Percentiles rank a stretch among this genome's conserved stretches.
These are phyloP conservation scores for Russula sp. DNA, from an alignment of 768 basidiomycete species.

Conservation along the genomic window DNA sequence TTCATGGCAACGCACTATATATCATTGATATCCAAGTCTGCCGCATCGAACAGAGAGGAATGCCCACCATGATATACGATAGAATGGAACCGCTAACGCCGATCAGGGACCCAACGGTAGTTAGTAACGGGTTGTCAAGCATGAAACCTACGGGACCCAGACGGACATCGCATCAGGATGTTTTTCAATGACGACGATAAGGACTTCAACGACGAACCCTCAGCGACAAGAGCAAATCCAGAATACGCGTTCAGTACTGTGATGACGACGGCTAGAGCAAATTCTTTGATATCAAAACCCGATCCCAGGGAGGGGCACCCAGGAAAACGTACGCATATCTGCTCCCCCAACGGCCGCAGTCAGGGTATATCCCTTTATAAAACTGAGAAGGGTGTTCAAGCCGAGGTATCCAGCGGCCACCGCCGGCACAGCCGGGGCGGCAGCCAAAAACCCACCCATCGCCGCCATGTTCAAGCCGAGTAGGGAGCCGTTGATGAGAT, in stretches of 20 bases:
- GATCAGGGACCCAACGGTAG: constrained; percentile 79
- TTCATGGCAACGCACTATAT: constrained; percentile 87
- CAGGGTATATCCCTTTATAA: constrained; percentile 80
- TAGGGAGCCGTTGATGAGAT: constrained; percentile 65
- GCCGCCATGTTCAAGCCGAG: constrained; percentile 63
- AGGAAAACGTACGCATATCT: constrained; percentile 70
- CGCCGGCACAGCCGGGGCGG: constrained; percentile 60
- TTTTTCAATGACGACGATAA: background rate
- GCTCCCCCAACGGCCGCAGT: constrained; percentile 91
- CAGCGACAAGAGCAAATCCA: constrained; percentile 85
- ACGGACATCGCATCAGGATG: background rate
- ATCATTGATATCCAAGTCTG: constrained; percentile 9
- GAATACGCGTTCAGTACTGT: constrained; percentile 89
- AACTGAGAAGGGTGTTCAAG: constrained; percentile 67
- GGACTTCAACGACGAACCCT: constrained; percentile 40
- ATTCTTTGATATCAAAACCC: background rate
- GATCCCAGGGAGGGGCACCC: background rate
- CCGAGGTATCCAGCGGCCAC: constrained; percentile 75
- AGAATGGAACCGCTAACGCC: constrained; percentile 88
- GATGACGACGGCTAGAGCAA: constrained; percentile 67
- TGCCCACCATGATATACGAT: constrained; percentile 82
- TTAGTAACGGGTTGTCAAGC: constrained; percentile 79
- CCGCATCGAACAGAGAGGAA: background rate
- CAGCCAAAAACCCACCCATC: constrained; percentile 70
- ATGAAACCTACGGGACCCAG: constrained; percentile 56